Evolutionary conservation across 345 rosid species (phyloP), one percentile per base, ranked within the genome.

Genomic region (Populus tremula): DNA sequence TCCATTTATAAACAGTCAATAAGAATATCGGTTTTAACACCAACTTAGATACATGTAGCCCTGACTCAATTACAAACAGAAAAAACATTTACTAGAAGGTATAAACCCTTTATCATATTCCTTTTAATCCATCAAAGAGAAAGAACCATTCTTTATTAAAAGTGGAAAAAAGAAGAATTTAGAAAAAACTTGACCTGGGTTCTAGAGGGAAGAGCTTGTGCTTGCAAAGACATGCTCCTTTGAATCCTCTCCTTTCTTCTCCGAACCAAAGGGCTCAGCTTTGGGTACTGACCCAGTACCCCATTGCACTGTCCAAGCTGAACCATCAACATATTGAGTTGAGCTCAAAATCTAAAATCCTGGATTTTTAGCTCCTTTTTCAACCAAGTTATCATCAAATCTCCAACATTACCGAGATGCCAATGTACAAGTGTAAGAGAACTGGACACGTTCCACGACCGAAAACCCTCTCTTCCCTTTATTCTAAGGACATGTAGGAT

Each of bases 201-300:
- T 88, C 87, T 88, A 76, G 98, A 84, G 16, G 90, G 90, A 86
- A 84, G 78, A 25, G 85, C 77, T 81, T 91, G 92, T 77, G 90
- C 86, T 81, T 82, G 87, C 78, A 88, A 77, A 75, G 84, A 85
- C 12, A 72, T 71, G 29, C 74, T 80, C 53, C 79, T 81, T 35
- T 27, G 76, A 81, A 83, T 77, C 74, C 76, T 85, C 67, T 54
- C 79, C 72, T 72, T 78, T 50, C 49, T 84, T 62, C 68, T 80
- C 56, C 73, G 71, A 75, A 79, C 27, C 56, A 71, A 17, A 14
- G 87, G 81, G 64, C 29, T 69, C 61, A 69, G 27, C 6, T 72
- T 68, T 66, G 84, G 86, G 67, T 53, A 56, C 13, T 13, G 53
- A 70, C 41, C 21, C 10, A 49, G 78, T 33, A 86, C 59, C 43